phyloP scores from a whole-genome alignment of 2,329 filamentous ascomycete species.

The Arthrinium phaeospermum region DNA sequence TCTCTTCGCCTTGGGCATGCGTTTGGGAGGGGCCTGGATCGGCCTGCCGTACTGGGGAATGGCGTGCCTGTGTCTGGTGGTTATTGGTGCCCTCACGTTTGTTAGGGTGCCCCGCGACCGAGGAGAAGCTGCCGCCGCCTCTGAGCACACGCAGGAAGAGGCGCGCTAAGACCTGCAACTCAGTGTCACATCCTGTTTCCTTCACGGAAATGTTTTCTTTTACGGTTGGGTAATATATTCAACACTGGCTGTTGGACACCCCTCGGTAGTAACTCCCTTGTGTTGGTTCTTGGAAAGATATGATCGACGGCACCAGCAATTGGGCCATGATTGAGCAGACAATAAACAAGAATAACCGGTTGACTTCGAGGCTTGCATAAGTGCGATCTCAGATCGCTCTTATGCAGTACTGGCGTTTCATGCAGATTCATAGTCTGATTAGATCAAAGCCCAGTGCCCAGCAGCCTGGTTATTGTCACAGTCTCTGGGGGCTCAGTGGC shows the following conservation, averaged over 20 bases:
- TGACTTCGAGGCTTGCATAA: too few species aligned
- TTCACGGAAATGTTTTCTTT: neutral
- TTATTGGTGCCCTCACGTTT: slow-evolving; percentile 16
- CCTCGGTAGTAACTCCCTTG: neutral
- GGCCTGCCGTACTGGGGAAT: slow-evolving; percentile 39
- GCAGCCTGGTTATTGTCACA: neutral
- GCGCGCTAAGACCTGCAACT: neutral
- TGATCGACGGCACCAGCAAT: neutral
- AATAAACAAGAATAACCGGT: neutral
- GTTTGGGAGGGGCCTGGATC: slow-evolving; percentile 35
- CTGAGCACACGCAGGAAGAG: neutral
- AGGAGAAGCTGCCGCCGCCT: neutral
- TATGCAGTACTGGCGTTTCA: neutral
- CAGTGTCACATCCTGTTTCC: neutral
- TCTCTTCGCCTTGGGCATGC: slow-evolving; percentile 39
- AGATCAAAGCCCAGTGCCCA: neutral
- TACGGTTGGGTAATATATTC: neutral
- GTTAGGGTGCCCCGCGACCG: slow-evolving; percentile 21
- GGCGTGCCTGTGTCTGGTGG: slow-evolving; percentile 25
- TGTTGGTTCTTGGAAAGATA: neutral
- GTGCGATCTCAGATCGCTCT: neutral
- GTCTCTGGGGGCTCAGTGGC: neutral
- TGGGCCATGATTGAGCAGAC: neutral
- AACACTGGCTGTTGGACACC: too few species aligned
- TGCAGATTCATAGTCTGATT: neutral